A percentile compares a stretch with the other conserved stretches of the same genome.
These are phyloP conservation scores for Populus trichocarpa DNA, from an alignment of 441 rosid species.

Conservation along the genomic window DNA sequence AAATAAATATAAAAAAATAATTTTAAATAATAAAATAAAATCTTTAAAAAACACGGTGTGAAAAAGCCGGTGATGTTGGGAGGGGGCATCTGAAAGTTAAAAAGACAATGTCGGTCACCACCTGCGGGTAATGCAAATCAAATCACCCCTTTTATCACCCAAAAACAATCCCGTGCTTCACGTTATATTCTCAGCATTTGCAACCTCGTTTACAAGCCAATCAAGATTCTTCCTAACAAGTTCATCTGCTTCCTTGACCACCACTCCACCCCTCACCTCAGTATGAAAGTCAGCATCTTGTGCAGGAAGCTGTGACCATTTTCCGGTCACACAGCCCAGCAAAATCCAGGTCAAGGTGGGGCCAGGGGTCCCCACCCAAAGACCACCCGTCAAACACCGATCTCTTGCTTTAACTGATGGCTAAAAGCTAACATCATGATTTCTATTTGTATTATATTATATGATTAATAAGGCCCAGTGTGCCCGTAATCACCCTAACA, in stretches of 20 bases:
- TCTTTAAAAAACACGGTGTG: neutral
- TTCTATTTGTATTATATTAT: neutral
- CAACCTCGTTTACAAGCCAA: neutral
- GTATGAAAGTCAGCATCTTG: neutral
- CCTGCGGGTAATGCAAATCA: neutral
- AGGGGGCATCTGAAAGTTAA: neutral
- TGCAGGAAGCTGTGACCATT: constrained; percentile 4
- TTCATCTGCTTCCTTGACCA: neutral
- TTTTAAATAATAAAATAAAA: neutral
- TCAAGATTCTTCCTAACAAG: neutral
- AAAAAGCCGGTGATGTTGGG: neutral
- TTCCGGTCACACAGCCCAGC: neutral
- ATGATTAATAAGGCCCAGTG: neutral
- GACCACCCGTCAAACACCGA: neutral
- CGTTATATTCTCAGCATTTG: neutral
- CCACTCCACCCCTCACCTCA: neutral
- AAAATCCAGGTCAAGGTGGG: constrained; percentile 9
- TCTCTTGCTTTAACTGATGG: constrained; percentile 11
- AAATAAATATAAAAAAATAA: neutral
- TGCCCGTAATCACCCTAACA: neutral
- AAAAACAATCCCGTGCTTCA: neutral
- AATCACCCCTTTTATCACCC: neutral
- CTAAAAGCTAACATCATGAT: constrained; percentile 9
- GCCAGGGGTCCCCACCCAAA: constrained; percentile 11
- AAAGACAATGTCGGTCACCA: neutral